These are phyloP conservation scores for Phytopythium vexans DNA, from an alignment of 352 stramenopile species.

Conservation along the genomic window DNA sequence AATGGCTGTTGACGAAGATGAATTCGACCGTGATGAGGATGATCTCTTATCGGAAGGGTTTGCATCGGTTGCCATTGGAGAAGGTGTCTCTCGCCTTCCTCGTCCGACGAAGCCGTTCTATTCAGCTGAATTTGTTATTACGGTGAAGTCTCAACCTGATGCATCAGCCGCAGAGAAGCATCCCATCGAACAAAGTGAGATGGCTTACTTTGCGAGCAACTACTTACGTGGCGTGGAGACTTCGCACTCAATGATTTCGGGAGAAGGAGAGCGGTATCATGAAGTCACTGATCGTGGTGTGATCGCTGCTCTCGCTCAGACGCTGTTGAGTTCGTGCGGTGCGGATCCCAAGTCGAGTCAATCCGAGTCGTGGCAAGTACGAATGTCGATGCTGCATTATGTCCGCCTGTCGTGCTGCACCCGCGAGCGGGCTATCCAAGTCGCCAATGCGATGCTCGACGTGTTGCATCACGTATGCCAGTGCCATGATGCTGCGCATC, in stretches of 20 bases:
- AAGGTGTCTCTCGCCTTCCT: too few relatives aligned
- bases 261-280: constrained; percentile 1
- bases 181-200: background rate
- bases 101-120: background rate
- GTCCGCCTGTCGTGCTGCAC: constrained; percentile 42
- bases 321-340: constrained; percentile 2
- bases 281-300: background rate
- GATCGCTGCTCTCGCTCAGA: too few relatives aligned
- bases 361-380: constrained; percentile 35
- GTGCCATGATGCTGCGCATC: constrained; percentile 32
- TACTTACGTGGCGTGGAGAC: background rate
- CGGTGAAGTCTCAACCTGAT: background rate
- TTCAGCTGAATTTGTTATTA: background rate
- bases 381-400: constrained; percentile 51
- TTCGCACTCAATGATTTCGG: background rate
- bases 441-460: constrained; percentile 37
- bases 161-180: background rate
- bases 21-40: constrained; percentile 19
- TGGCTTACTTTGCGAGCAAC: constrained; percentile 1
- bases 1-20: constrained; percentile 11
- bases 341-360: background rate
- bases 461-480: constrained; percentile 40
- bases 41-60: constrained; percentile 42
- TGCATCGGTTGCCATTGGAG: constrained; percentile 15
- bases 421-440: constrained; percentile 21